These are phyloP conservation scores for Debaryomyces udenii DNA, from an alignment of 1,139 yeast species.

Conservation along the genomic window DNA sequence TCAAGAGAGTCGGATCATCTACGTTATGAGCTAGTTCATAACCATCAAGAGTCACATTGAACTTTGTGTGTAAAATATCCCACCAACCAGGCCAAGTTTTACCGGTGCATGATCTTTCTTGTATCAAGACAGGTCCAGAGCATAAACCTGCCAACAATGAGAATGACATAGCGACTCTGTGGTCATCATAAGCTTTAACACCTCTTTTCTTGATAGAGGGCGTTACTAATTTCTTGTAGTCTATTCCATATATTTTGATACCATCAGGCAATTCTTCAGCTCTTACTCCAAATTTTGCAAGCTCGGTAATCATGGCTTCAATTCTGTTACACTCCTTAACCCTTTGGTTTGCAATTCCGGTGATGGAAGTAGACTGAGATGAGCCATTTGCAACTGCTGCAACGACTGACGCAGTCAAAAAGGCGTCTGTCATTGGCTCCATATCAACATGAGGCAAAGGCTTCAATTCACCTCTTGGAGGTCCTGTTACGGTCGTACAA, in stretches of 20 bases:
- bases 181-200: conserved; percentile 86
- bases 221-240: conserved; percentile 46
- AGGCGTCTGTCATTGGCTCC: conserved; percentile 99
- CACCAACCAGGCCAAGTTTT: conserved; percentile 99
- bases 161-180: conserved; percentile 97
- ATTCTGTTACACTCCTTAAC: conserved; percentile 97
- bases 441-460: conserved; percentile 83
- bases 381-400: conserved; percentile 81
- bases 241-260: conserved; percentile 76
- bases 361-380: conserved; percentile 67
- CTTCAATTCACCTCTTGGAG: conserved; percentile 65
- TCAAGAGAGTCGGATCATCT: conserved; percentile 18
- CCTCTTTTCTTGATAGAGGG: conserved; percentile 57
- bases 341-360: conserved; percentile 97
- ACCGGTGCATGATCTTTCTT: conserved; percentile 90
- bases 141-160: conserved; percentile 73
- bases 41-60: conserved; percentile 72
- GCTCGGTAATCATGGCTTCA: conserved; percentile 87
- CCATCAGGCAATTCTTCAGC: conserved; percentile 92
- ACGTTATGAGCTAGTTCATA: conserved; percentile 45
- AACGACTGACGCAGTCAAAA: conserved; percentile 92
- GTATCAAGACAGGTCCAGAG: conserved; percentile 64
- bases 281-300: conserved; percentile 85
- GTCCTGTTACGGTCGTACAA: conserved; percentile 92
- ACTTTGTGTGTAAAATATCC: conserved; percentile 79